A percentile compares a stretch with the other conserved stretches of the same genome.
Evolutionary conservation across 768 basidiomycete species (phyloP).

Genomic region (Psilocybe sp.): DNA sequence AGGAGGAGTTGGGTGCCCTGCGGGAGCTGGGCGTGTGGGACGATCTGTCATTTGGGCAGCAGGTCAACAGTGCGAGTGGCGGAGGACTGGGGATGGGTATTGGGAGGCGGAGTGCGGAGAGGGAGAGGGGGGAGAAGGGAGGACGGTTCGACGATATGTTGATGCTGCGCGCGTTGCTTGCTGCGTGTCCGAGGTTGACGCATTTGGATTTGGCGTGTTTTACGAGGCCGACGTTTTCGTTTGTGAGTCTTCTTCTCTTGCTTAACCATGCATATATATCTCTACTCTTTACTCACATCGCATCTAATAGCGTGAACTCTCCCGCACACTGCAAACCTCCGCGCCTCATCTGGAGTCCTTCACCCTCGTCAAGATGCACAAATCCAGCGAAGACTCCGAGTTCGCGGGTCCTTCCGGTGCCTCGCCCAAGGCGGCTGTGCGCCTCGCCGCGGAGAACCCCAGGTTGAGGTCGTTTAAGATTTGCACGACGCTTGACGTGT

Average conservation of each 20-base stretch:
- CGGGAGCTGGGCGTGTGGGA: conserved; percentile 30
- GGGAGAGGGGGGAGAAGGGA: conserved; percentile 13
- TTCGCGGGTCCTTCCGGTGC: no score
- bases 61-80: no score
- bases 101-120: conserved; percentile 12
- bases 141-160: conserved; percentile 26
- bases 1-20: conserved; percentile 22
- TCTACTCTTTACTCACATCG: neutral
- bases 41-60: conserved; percentile 29
- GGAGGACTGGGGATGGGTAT: conserved; percentile 1
- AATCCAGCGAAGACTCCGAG: conserved; percentile 30
- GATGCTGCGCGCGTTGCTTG: conserved; percentile 25
- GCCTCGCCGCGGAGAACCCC: conserved; percentile 29
- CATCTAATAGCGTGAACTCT: conserved; percentile 28
- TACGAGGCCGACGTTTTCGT: conserved; percentile 31
- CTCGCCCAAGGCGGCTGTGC: conserved; percentile 25
- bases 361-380: conserved; percentile 32
- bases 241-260: conserved; percentile 24
- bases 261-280: neutral
- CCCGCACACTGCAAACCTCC: conserved; percentile 20
- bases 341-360: conserved; percentile 30
- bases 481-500: conserved; percentile 30
- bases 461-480: conserved; percentile 28
- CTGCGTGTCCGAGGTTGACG: conserved; percentile 27
- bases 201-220: conserved; percentile 34